Evolutionary conservation across 2,329 filamentous ascomycete genomes (phyloP).

Genomic region (Chrysoporthe deuterocubensis): DNA sequence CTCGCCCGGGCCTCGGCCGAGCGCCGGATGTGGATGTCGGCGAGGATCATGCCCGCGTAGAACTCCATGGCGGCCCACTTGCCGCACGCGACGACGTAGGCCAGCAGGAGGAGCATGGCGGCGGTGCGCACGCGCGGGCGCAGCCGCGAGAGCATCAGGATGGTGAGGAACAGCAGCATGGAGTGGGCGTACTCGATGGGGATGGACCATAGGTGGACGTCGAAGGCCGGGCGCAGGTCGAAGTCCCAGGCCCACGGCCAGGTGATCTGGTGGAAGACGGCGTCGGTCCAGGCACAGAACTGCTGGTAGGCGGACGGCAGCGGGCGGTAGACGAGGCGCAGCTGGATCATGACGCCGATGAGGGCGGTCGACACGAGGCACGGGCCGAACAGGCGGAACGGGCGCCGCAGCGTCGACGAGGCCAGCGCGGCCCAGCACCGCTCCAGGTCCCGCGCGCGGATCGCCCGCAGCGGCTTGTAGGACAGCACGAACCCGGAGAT

Average conservation of each 20-base stretch:
- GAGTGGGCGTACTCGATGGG: slow-evolving; percentile 52
- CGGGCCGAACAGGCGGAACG: slow-evolving; percentile 51
- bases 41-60: slow-evolving; percentile 49
- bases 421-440: slow-evolving; percentile 45
- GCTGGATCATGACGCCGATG: slow-evolving; percentile 41
- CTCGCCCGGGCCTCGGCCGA: slow-evolving; percentile 32
- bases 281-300: slow-evolving; percentile 37
- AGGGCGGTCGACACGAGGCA: slow-evolving; percentile 48
- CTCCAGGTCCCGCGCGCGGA: slow-evolving; percentile 44
- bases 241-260: slow-evolving; percentile 43
- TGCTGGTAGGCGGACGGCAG: slow-evolving; percentile 35
- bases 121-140: slow-evolving; percentile 39
- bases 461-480: slow-evolving; percentile 47
- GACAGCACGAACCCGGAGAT: slow-evolving; percentile 55
- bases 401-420: slow-evolving; percentile 52
- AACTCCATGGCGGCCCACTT: slow-evolving; percentile 52
- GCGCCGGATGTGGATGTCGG: slow-evolving; percentile 48
- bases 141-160: slow-evolving; percentile 43
- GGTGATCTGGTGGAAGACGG: slow-evolving; percentile 39
- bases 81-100: slow-evolving; percentile 44
- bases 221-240: slow-evolving; percentile 43
- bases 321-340: slow-evolving; percentile 36
- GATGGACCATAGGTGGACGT: slow-evolving; percentile 54
- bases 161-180: slow-evolving; percentile 47
- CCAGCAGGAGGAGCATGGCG: slow-evolving; percentile 38